phyloP scores from a whole-genome alignment of 1,139 yeast genomes.

The Kluyveromyces marxianus region DNA sequence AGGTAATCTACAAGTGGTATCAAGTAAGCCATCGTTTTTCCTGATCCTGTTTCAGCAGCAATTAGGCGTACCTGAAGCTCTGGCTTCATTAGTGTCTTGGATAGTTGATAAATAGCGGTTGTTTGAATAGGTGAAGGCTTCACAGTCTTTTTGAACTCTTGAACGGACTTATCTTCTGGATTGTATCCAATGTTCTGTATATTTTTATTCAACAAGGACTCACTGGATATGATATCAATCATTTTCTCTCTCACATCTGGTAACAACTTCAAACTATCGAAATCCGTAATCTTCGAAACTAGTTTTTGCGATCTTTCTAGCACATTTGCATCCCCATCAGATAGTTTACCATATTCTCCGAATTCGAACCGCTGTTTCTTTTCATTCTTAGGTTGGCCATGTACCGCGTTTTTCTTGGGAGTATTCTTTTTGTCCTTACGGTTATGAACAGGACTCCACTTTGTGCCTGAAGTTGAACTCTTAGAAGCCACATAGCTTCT shows the following conservation, averaged over 20 bases:
- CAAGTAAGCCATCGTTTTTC: slow-evolving; percentile 89
- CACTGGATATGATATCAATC: slow-evolving; percentile 47
- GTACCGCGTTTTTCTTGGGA: not conserved
- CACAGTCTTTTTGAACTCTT: slow-evolving; percentile 6
- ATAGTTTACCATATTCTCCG: slow-evolving; percentile 24
- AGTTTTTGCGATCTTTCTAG: slow-evolving; percentile 11
- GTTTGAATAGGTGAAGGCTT: slow-evolving; percentile 61
- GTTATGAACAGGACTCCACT: not conserved
- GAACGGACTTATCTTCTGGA: slow-evolving; percentile 1
- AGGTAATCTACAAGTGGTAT: slow-evolving; percentile 66
- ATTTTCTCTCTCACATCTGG: slow-evolving; percentile 63
- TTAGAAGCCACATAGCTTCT: not conserved
- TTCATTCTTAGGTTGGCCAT: slow-evolving; percentile 3
- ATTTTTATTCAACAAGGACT: slow-evolving; percentile 27
- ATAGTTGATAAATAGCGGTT: slow-evolving; percentile 46
- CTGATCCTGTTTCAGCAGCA: slow-evolving; percentile 96
- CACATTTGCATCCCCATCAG: slow-evolving; percentile 12
- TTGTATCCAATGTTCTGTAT: slow-evolving; percentile 12
- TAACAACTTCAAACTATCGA: slow-evolving; percentile 57
- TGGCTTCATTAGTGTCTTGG: slow-evolving; percentile 32
- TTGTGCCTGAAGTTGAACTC: not conserved
- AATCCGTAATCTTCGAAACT: slow-evolving; percentile 47
- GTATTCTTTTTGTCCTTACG: not conserved
- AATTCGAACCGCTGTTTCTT: slow-evolving; percentile 9
- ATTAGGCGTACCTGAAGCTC: slow-evolving; percentile 60